Conservation (phyloP, 2,329 filamentous ascomycete genomes). For the Cryphonectria japonica region DNA sequence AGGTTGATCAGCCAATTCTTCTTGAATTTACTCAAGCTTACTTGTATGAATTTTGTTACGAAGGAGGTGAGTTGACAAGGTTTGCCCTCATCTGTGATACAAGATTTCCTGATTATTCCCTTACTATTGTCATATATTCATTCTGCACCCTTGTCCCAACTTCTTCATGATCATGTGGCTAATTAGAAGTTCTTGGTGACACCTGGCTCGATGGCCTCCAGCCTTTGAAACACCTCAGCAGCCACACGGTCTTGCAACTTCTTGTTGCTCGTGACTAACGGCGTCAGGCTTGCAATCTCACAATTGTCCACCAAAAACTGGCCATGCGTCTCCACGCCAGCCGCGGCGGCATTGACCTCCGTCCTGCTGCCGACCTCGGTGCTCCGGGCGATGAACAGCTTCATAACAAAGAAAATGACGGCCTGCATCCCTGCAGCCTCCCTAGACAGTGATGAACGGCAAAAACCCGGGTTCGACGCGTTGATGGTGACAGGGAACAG, state of each 20-base stretch:
- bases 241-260: conserved; percentile 3
- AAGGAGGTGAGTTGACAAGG: too few species aligned
- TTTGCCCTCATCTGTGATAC: too few species aligned
- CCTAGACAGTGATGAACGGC: conserved; percentile 32
- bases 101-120: not conserved
- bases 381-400: conserved; percentile 43
- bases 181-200: conserved; percentile 5
- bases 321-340: conserved; percentile 39
- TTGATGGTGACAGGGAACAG: conserved; percentile 40
- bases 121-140: not conserved
- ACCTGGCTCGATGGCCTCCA: conserved; percentile 11
- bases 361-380: conserved; percentile 50
- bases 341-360: conserved; percentile 37
- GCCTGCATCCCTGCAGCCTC: not conserved
- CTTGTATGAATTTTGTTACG: too few species aligned
- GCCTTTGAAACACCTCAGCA: conserved; percentile 8
- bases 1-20: too few species aligned
- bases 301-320: conserved; percentile 40
- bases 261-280: not conserved
- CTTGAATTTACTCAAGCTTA: too few species aligned
- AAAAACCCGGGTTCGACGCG: conserved; percentile 39
- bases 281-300: conserved; percentile 32
- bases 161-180: not conserved
- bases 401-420: not conserved
- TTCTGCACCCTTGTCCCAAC: not conserved